Conservation (phyloP, 306 rosid species). For the Lathyrus aphaca region DNA sequence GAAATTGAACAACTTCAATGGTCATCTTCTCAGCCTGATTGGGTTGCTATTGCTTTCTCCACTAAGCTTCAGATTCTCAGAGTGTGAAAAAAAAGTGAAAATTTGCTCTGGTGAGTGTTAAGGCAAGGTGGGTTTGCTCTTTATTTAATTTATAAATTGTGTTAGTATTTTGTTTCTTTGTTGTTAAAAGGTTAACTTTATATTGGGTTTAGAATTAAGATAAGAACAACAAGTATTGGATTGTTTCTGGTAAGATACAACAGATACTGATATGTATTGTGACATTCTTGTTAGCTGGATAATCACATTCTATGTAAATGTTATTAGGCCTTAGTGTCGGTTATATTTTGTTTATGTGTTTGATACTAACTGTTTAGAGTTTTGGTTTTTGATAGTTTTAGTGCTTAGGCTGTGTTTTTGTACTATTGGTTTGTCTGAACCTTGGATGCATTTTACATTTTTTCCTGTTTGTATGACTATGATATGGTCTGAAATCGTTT, state of each 20-base stretch:
- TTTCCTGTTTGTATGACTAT: neutral
- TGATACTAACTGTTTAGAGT: neutral
- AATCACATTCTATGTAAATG: constrained; percentile 21
- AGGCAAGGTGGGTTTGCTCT: neutral
- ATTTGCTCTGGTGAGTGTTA: neutral
- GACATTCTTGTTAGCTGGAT: constrained; percentile 25
- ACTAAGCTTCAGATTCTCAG: constrained; percentile 95
- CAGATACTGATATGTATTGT: neutral
- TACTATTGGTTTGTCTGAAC: constrained; percentile 9
- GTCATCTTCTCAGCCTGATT: constrained; percentile 98
- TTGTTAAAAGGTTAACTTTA: constrained; percentile 26
- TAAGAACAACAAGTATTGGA: neutral
- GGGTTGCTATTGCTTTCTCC: constrained; percentile 98
- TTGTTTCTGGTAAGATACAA: neutral
- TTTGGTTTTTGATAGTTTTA: neutral
- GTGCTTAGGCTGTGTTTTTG: constrained; percentile 32
- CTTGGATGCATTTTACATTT: neutral
- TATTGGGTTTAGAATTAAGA: constrained; percentile 8
- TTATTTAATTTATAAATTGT: neutral
- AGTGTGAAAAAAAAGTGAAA: constrained; percentile 53
- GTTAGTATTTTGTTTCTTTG: neutral
- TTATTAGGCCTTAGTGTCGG: constrained; percentile 13
- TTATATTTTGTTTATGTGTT: constrained; percentile 1
- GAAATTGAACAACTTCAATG: constrained; percentile 99
- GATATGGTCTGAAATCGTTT: neutral